Percentiles rank a stretch among this genome's conserved stretches.
Conservation (phyloP, 106 monocot genomes). For the Dendrobium huoshanense region DNA sequence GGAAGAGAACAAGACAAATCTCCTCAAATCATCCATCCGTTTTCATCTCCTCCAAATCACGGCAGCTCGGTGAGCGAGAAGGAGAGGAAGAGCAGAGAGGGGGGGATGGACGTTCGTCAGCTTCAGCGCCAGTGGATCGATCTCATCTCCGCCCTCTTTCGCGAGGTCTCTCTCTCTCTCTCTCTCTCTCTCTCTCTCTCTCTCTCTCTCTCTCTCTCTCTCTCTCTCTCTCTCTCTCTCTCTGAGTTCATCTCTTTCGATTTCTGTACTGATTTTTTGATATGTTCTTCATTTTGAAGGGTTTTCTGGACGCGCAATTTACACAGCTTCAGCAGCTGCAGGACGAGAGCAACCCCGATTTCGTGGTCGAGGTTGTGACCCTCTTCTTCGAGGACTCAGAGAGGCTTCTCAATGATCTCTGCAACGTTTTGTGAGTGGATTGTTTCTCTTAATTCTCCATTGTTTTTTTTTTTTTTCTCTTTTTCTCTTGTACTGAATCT, state of each 20-base stretch:
- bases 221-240: not conserved
- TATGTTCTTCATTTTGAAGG: slow-evolving; percentile 24
- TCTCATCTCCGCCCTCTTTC: slow-evolving; percentile 31
- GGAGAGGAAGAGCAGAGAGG: not conserved
- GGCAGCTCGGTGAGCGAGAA: not conserved
- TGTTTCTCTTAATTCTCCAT: not conserved
- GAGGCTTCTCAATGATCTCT: slow-evolving; percentile 41
- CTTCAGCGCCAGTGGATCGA: slow-evolving; percentile 32
- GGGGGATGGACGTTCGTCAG: slow-evolving; percentile 32
- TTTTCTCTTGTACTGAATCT: not conserved
- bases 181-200: not conserved
- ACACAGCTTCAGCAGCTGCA: slow-evolving; percentile 55
- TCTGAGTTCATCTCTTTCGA: not conserved
- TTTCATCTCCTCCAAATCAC: not conserved
- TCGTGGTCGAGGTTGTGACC: slow-evolving; percentile 47
- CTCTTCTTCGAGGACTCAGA: slow-evolving; percentile 59
- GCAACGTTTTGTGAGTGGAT: slow-evolving; percentile 29
- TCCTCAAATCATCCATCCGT: not conserved
- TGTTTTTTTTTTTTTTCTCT: slow-evolving; percentile 8
- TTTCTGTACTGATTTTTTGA: not conserved
- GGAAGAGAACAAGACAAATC: not conserved
- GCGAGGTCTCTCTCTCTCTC: slow-evolving; percentile 10
- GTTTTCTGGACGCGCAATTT: slow-evolving; percentile 56
- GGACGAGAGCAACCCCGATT: slow-evolving; percentile 54
- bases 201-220: not conserved